Evolutionary conservation across 768 basidiomycete genomes (phyloP).

Genomic region (Kwoniella dendrophila): DNA sequence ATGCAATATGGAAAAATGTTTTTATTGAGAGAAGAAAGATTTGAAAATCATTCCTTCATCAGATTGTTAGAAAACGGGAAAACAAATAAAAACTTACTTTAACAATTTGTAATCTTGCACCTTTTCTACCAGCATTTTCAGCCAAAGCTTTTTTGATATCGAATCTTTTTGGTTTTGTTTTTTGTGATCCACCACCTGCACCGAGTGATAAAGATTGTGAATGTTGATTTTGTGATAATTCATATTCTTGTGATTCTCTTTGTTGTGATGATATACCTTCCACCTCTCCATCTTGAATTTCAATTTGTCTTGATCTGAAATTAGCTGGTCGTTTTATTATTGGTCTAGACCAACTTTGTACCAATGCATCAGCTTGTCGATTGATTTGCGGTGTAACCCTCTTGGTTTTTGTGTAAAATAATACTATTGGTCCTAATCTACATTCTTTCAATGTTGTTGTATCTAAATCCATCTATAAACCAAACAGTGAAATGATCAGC

Average conservation of each 20-base stretch:
- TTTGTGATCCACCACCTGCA: conserved; percentile 3
- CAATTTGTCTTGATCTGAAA: conserved; percentile 26
- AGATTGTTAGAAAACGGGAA: neutral
- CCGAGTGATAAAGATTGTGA: conserved; percentile 6
- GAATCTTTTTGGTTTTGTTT: conserved; percentile 32
- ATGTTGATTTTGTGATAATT: conserved; percentile 6
- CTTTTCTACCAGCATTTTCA: conserved; percentile 47
- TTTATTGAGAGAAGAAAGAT: neutral
- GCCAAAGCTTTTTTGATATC: conserved; percentile 34
- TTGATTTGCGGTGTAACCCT: conserved; percentile 78
- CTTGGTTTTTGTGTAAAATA: conserved; percentile 96
- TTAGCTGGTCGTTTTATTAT: conserved; percentile 49
- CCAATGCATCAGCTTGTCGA: conserved; percentile 80
- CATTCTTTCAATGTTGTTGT: conserved; percentile 86
- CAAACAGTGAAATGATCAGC: conserved; percentile 18
- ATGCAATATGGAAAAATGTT: neutral
- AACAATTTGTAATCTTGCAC: conserved; percentile 33
- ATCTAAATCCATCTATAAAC: conserved; percentile 80
- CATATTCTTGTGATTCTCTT: conserved; percentile 11
- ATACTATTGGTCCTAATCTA: conserved; percentile 79
- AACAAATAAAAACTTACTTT: conserved; percentile 27
- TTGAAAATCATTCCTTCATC: neutral
- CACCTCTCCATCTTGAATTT: conserved; percentile 6
- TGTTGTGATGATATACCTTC: no score
- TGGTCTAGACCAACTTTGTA: conserved; percentile 59